Percentiles rank a stretch among this genome's conserved stretches.
phyloP scores from a whole-genome alignment of 345 rosid species.

The Rhodamnia argentea region DNA sequence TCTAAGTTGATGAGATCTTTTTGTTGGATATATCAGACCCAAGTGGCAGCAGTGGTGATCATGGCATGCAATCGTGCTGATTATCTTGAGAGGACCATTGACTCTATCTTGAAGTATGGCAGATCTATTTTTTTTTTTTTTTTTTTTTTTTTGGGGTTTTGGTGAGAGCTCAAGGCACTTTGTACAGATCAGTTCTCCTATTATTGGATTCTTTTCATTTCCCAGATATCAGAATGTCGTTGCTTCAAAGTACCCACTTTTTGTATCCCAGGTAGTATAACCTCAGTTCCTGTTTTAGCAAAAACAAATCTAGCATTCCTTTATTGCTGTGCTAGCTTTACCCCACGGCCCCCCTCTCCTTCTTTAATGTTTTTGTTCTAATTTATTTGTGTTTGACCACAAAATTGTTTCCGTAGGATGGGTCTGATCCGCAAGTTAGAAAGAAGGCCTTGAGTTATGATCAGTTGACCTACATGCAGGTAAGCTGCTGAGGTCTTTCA shows the following conservation, averaged over 20 bases:
- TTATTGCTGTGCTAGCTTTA: neutral
- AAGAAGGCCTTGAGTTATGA: slow-evolving; percentile 76
- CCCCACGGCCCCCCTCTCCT: neutral
- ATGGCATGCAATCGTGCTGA: slow-evolving; percentile 99
- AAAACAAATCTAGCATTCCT: neutral
- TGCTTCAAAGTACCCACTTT: slow-evolving; percentile 82
- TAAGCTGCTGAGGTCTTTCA: slow-evolving; percentile 1
- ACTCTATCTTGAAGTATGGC: slow-evolving; percentile 65
- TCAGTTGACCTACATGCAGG: slow-evolving; percentile 86
- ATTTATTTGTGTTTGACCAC: neutral
- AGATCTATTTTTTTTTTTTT: neutral
- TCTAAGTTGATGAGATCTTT: slow-evolving; percentile 3
- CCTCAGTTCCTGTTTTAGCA: neutral
- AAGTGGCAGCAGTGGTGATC: slow-evolving; percentile 87
- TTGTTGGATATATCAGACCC: slow-evolving; percentile 33
- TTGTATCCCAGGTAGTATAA: slow-evolving; percentile 73
- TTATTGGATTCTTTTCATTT: slow-evolving; percentile 3
- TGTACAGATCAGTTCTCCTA: neutral
- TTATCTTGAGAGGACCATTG: slow-evolving; percentile 80
- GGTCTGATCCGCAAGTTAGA: slow-evolving; percentile 59
- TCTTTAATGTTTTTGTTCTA: neutral
- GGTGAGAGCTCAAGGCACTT: neutral
- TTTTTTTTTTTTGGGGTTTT: neutral
- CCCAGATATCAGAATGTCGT: slow-evolving; percentile 63
- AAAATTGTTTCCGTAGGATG: slow-evolving; percentile 41